Evolutionary conservation across 345 rosid species (phyloP), one percentile per base, ranked within the genome.

Genomic region (Sisymbrium altissimum): DNA sequence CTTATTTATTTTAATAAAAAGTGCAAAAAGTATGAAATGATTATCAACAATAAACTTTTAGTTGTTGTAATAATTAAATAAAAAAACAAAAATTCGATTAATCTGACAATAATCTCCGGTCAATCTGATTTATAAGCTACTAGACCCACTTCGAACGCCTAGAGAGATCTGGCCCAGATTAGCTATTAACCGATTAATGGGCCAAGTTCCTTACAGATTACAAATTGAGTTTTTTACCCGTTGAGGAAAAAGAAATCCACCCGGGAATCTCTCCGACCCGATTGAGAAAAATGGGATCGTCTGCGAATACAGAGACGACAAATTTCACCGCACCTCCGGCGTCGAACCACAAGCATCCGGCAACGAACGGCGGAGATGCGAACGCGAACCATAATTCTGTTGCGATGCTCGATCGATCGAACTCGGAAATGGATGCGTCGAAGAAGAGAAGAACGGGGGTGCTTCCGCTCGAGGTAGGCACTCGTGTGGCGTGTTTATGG

Each of bases 401-500:
- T 19, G 54, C 56, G 56, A 76, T 30, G 59, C 75, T 7, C 43
- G 75, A 14, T 64, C 67, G 4, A 0, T 54, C 63, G 75, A 56
- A 39, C 18, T 63, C 54, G 53, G 96, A 85, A 68, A 41, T 84
- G 59, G 97, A 89, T 11, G 79, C 81, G 9, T 64, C 78, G 68
- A 91, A 74, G 83, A 87, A 77, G 86, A 86, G 95, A 81, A 88
- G 45, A 78, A 56, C 77, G 33, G 82, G 89, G 66, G 54, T 85
- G 78, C 86, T 87, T 8, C 97, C 97, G 8, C 85, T 91, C 43
- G 98, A 94, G 78, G 98, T 94, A 4, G 98, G 98, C 23, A 91
- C 97, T 74, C 92, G 96, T 58, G 98, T 92, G 41, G 58, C 86
- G 96, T 91, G 98, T 85, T 92, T 86, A 9, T 91, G 98, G 98